Percentiles rank a stretch among this genome's conserved stretches.
Conservation (phyloP, 768 basidiomycete species). For the Boletus vermiculosoides region DNA sequence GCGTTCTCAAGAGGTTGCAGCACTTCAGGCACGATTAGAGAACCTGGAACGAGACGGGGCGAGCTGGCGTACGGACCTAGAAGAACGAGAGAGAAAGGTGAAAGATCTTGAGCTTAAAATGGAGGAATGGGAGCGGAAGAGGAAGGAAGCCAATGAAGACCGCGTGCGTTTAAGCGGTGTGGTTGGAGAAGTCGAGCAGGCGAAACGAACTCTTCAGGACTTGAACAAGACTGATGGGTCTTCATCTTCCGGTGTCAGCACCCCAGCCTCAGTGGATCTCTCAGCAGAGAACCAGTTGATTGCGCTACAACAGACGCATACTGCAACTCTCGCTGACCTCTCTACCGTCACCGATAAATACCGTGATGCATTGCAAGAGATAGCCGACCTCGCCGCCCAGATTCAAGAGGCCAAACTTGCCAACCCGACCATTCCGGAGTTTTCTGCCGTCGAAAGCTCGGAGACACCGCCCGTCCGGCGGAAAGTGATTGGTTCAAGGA, state of each 20-base stretch:
- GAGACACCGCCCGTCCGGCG: slow-evolving; percentile 51
- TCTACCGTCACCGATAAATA: slow-evolving; percentile 80
- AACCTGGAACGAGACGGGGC: slow-evolving; percentile 70
- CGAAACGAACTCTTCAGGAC: slow-evolving; percentile 64
- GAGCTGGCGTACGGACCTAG: slow-evolving; percentile 81
- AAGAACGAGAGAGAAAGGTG: slow-evolving; percentile 75
- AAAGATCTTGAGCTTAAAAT: slow-evolving; percentile 76
- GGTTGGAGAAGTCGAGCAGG: slow-evolving; percentile 68
- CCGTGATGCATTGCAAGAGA: slow-evolving; percentile 84
- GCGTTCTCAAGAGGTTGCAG: slow-evolving; percentile 68
- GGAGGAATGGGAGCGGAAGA: slow-evolving; percentile 74
- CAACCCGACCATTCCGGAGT: slow-evolving; percentile 45
- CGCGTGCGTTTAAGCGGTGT: slow-evolving; percentile 64
- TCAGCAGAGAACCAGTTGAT: slow-evolving; percentile 61
- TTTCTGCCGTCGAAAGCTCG: slow-evolving; percentile 37
- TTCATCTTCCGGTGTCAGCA: slow-evolving; percentile 30
- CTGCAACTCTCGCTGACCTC: slow-evolving; percentile 75
- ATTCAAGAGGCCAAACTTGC: slow-evolving; percentile 82
- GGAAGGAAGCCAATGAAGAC: slow-evolving; percentile 63
- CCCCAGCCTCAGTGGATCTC: slow-evolving; percentile 35
- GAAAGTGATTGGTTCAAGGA: slow-evolving; percentile 50
- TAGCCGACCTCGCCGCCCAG: slow-evolving; percentile 90
- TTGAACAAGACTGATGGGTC: slow-evolving; percentile 29
- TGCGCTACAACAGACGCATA: slow-evolving; percentile 78
- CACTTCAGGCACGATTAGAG: slow-evolving; percentile 70